These are phyloP conservation scores for Dissophora ornata DNA, from an alignment of 192 early-diverging fungal species.

Conservation along the genomic window DNA sequence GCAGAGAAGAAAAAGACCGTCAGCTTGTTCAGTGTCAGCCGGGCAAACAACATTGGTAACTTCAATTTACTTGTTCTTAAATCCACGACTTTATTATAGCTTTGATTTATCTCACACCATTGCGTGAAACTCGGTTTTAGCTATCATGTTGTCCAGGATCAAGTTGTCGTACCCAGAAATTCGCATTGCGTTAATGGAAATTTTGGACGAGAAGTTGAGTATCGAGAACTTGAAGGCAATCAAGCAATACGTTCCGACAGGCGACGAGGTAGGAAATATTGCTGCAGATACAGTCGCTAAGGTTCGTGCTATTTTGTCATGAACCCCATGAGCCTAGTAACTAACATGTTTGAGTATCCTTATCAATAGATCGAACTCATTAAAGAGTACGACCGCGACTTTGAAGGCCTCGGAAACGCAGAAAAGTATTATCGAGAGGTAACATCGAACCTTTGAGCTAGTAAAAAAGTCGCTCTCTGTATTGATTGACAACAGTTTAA, in stretches of 20 bases:
- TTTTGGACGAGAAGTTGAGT: constrained; percentile 62
- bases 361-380: constrained; percentile 63
- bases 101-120: too few species aligned
- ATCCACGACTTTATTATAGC: not conserved
- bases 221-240: constrained; percentile 65
- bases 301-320: too few species aligned
- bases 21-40: constrained; percentile 63
- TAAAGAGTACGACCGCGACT: constrained; percentile 61
- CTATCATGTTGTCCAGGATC: constrained; percentile 67
- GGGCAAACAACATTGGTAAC: constrained; percentile 69
- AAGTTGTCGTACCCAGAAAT: constrained; percentile 65
- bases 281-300: too few species aligned
- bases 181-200: constrained; percentile 62
- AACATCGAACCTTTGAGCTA: too few species aligned
- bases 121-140: too few species aligned
- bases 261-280: constrained; percentile 68
- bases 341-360: too few species aligned
- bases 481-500: too few species aligned
- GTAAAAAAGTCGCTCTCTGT: too few species aligned
- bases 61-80: too few species aligned
- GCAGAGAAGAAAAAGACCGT: constrained; percentile 49
- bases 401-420: constrained; percentile 63
- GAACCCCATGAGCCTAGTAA: too few species aligned
- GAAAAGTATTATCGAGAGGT: constrained; percentile 64
- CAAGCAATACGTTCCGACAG: constrained; percentile 65